These are phyloP conservation scores for Dictyostelium firmibasis DNA, from an alignment of 78 protist genomes.

Conservation along the genomic window DNA sequence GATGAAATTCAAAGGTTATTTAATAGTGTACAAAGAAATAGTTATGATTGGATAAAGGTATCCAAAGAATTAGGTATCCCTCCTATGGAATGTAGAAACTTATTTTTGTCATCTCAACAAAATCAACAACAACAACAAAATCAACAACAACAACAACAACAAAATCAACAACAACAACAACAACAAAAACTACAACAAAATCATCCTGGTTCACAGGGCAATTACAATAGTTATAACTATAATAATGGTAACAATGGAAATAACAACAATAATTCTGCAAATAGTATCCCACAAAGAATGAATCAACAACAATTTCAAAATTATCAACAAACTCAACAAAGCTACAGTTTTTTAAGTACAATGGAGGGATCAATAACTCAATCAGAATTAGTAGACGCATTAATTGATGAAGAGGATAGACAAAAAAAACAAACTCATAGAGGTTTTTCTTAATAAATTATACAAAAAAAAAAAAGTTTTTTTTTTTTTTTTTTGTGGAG, in stretches of 20 bases:
- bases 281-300: neutral
- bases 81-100: neutral
- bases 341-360: neutral
- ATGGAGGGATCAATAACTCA: constrained; percentile 6
- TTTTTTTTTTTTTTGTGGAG: too few relatives aligned
- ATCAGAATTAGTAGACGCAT: constrained; percentile 29
- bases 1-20: neutral
- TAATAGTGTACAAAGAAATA: neutral
- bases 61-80: neutral
- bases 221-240: neutral
- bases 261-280: neutral
- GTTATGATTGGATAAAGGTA: constrained; percentile 15
- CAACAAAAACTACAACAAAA: neutral
- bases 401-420: constrained; percentile 6
- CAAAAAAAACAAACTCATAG: neutral
- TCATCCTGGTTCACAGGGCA: neutral
- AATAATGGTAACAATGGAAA: neutral
- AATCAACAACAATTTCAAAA: neutral
- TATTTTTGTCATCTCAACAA: neutral
- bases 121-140: neutral
- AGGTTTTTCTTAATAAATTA: neutral
- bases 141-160: neutral
- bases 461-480: neutral
- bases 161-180: neutral
- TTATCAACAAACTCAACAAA: neutral